Evolutionary conservation across 2,329 filamentous ascomycete species (phyloP).

Genomic region (Hymenoscyphus albidus): DNA sequence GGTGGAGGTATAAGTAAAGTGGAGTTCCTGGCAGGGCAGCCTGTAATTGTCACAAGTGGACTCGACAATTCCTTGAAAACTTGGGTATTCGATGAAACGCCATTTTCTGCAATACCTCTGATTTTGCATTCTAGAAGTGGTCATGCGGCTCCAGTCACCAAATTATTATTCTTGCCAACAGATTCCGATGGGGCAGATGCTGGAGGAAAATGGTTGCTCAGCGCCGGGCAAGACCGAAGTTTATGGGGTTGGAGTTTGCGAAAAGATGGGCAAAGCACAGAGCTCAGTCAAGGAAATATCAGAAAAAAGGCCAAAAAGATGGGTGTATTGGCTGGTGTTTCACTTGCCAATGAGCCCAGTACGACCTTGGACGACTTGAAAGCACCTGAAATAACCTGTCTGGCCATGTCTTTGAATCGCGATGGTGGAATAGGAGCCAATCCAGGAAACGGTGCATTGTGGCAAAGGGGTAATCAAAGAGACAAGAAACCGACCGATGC

Average conservation of each 20-base stretch:
- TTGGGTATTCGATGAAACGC: constrained; percentile 93
- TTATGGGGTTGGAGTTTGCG: constrained; percentile 96
- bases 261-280: constrained; percentile 87
- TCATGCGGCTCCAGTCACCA: constrained; percentile 81
- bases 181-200: constrained; percentile 86
- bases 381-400: constrained; percentile 85
- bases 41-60: constrained; percentile 84
- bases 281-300: constrained; percentile 86
- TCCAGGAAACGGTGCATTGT: constrained; percentile 73
- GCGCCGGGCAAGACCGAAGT: constrained; percentile 82
- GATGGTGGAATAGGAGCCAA: constrained; percentile 90
- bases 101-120: constrained; percentile 81
- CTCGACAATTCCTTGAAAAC: constrained; percentile 91
- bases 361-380: constrained; percentile 72
- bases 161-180: constrained; percentile 78
- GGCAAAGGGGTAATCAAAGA: constrained; percentile 67
- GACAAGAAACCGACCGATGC: constrained; percentile 63
- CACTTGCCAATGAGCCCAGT: constrained; percentile 56
- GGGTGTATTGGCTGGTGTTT: constrained; percentile 61
- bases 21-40: constrained; percentile 85
- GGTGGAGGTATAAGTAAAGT: constrained; percentile 79
- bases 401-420: constrained; percentile 87
- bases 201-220: constrained; percentile 90
- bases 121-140: constrained; percentile 83
- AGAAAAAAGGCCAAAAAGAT: constrained; percentile 86